Conservation (phyloP, 2,329 filamentous ascomycete species). For the Plenodomus lindquistii region DNA sequence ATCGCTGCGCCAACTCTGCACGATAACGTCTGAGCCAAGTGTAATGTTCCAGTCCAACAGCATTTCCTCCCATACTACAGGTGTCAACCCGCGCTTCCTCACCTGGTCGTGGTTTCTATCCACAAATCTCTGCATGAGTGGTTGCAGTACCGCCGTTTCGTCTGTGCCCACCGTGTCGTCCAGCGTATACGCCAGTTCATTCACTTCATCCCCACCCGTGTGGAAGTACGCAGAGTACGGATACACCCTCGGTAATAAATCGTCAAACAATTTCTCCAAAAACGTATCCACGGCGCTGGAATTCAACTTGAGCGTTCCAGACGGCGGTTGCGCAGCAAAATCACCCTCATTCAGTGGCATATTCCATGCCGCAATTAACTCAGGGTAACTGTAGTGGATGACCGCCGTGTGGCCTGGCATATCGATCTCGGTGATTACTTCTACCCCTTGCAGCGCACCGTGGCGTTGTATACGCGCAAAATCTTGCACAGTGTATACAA, state of each 20-base stretch:
- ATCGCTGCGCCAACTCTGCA: slow-evolving; percentile 77
- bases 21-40: slow-evolving; percentile 69
- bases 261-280: slow-evolving; percentile 71
- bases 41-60: slow-evolving; percentile 76
- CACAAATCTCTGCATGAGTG: slow-evolving; percentile 78
- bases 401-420: slow-evolving; percentile 78
- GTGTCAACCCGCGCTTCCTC: slow-evolving; percentile 65
- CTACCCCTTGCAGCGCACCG: slow-evolving; percentile 68
- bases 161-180: slow-evolving; percentile 72
- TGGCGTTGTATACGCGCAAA: slow-evolving; percentile 71
- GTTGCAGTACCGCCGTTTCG: slow-evolving; percentile 65
- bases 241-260: slow-evolving; percentile 64
- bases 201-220: slow-evolving; percentile 86
- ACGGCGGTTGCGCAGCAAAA: slow-evolving; percentile 60
- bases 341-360: slow-evolving; percentile 57
- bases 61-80: slow-evolving; percentile 90
- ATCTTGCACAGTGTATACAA: slow-evolving; percentile 70
- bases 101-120: slow-evolving; percentile 70
- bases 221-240: slow-evolving; percentile 79
- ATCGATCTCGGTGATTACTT: slow-evolving; percentile 77
- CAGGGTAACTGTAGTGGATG: slow-evolving; percentile 68
- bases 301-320: slow-evolving; percentile 75
- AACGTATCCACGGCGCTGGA: slow-evolving; percentile 71
- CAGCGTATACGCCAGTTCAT: slow-evolving; percentile 72
- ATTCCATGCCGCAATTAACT: slow-evolving; percentile 69